Evolutionary conservation across 2,329 filamentous ascomycete genomes (phyloP), one percentile per base, ranked within the genome.

Genomic region (Raffaelea deltoideospora): DNA sequence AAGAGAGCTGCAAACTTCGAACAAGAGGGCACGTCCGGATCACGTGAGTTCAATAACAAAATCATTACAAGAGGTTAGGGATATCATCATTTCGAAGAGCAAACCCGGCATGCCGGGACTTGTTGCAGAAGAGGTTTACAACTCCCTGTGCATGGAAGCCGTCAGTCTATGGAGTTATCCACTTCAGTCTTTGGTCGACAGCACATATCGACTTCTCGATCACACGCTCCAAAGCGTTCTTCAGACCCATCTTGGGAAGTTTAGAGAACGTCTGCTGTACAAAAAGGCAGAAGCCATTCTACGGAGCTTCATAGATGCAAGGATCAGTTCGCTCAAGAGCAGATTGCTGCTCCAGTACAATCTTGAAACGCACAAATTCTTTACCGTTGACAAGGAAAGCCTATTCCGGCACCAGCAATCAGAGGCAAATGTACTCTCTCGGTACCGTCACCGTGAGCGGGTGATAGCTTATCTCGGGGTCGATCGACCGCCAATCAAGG

Each of bases 41-140:
- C n/a, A n/a, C n/a, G n/a, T n/a, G n/a, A n/a, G n/a, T n/a, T n/a
- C n/a, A n/a, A n/a, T n/a, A n/a, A n/a, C n/a, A n/a, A n/a, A n/a
- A n/a, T 65, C 63, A 1, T 55, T 75, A 3, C 53, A 53, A 4
- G 56, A 66, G 27, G 69, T 82, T 2, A 63, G 67, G 0, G 53
- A 59, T 0, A 64, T 74, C 10, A 76, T 79, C 13, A 53, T 59
- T 15, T 54, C 60, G 4, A 69, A 70, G 11, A 68, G 66, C 20
- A 61, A 61, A 15, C 65, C 71, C 0, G 74, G 76, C 0, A 61
- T 76, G 45, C 73, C 72, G 0, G 65, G 68, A 7, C 61, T 74
- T 0, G 67, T 73, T 0, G 67, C 75, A 0, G 64, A 69, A 0
- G 67, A 71, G 27, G 73, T 79, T 0, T 72, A 76, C 18, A 66